Evolutionary conservation across 768 basidiomycete genomes (phyloP).

Genomic region (Termitomyces eurrhizus): DNA sequence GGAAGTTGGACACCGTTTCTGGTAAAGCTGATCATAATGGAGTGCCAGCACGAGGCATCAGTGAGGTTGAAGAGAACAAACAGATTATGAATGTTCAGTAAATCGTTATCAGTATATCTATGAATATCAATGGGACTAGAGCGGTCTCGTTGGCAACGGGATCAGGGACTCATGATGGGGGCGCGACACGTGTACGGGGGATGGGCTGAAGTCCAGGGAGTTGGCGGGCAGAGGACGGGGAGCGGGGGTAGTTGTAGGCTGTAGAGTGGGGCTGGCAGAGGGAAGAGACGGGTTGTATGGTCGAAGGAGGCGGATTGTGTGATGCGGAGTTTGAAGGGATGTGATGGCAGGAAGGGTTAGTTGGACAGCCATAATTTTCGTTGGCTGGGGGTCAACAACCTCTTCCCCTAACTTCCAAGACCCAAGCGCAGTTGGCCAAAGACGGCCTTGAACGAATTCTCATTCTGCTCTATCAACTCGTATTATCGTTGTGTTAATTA

Average conservation of each 20-base stretch:
- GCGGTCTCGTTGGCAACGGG: slow-evolving; percentile 12
- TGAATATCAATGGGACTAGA: slow-evolving; percentile 6
- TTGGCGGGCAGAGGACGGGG: not conserved
- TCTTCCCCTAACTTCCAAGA: slow-evolving; percentile 3
- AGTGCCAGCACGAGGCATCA: slow-evolving; percentile 15
- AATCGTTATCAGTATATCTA: slow-evolving; percentile 16
- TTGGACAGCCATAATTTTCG: slow-evolving; percentile 18
- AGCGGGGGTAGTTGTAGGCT: too few species aligned
- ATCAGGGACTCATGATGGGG: slow-evolving; percentile 11
- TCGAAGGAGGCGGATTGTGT: not conserved
- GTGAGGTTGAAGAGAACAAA: not conserved
- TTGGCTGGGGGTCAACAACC: slow-evolving; percentile 7
- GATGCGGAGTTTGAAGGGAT: slow-evolving; percentile 28
- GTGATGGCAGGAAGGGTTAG: slow-evolving; percentile 21
- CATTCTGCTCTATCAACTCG: slow-evolving; percentile 9
- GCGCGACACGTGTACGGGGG: slow-evolving; percentile 6
- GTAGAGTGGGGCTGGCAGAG: not conserved
- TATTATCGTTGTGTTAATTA: slow-evolving; percentile 21
- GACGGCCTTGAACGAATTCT: not conserved
- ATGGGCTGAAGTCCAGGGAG: not conserved
- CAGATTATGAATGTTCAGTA: slow-evolving; percentile 10
- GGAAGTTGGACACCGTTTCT: not conserved
- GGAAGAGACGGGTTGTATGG: not conserved
- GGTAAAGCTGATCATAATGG: not conserved
- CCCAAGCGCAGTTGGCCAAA: not conserved